Conservation (phyloP, 768 basidiomycete species). For the Termitomyces sp. region DNA sequence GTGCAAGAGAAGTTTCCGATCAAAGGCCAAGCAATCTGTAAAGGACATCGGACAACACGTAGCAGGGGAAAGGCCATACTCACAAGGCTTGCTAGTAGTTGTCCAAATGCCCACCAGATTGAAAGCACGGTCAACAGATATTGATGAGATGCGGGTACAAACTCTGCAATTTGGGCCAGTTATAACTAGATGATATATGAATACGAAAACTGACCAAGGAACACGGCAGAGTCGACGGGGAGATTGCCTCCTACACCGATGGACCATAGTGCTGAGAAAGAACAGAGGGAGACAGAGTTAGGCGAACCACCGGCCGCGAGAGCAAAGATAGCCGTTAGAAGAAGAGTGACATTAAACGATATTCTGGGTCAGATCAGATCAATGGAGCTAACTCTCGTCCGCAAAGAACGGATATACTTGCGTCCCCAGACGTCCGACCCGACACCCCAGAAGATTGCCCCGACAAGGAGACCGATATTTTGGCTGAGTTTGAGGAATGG, state of each 20-base stretch:
- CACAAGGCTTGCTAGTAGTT: constrained; percentile 53
- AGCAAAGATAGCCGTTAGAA: constrained; percentile 66
- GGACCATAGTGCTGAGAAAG: constrained; percentile 56
- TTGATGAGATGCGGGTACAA: constrained; percentile 68
- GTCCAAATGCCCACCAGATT: constrained; percentile 80
- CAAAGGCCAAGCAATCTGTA: constrained; percentile 68
- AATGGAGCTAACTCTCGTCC: background rate
- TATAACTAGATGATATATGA: background rate
- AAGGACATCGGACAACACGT: background rate
- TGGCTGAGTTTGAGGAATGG: background rate
- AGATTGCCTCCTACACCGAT: constrained; percentile 65
- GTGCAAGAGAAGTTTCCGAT: constrained; percentile 67
- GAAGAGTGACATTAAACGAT: constrained; percentile 68
- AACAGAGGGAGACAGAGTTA: constrained; percentile 47
- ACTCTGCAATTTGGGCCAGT: constrained; percentile 39
- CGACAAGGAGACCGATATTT: background rate
- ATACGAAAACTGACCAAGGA: constrained; percentile 48
- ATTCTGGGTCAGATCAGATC: constrained; percentile 31
- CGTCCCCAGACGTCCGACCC: constrained; percentile 39
- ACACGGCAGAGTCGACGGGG: constrained; percentile 74
- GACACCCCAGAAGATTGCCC: background rate
- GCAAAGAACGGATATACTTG: constrained; percentile 38
- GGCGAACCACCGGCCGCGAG: constrained; percentile 59
- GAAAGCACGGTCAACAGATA: constrained; percentile 74
- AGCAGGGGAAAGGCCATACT: background rate